Base-by-base conservation (phyloP, 2,329 filamentous ascomycete genomes). In the Talaromyces atroroseus region DNA sequence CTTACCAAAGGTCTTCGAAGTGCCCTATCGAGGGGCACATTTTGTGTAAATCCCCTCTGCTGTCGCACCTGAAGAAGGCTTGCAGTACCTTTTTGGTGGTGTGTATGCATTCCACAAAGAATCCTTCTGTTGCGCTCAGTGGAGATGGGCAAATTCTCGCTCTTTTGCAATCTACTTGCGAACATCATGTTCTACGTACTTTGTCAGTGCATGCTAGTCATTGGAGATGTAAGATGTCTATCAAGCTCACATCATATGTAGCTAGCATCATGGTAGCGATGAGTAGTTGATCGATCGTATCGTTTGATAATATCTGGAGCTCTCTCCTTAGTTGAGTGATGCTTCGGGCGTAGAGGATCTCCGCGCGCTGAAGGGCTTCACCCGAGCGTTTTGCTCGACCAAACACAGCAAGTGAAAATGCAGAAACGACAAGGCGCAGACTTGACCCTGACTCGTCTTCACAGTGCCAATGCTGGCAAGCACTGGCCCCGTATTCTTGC, bases 231-330 rank as follows among this genome's bases (percentile, higher is more conserved):
- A 48, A 20, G 10, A 20, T 18, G 3, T 29, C n/a, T 46, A 44
- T 8, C 2, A 20, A 29, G 29, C 54, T 21, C 16, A 60, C 62
- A 47, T 64, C 61, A 21, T 65, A 66, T 20, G 45, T 60, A 10
- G 40, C 58, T 58, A 66, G 58, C 18, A 66, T 45, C 60, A 64
- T 58, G n/a, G 58, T 64, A 1, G 64, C 58, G 10, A 64, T 57
- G 7, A 66, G 56, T 10, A 65, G 49, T 14, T 61, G 59, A 32
- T 65, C 62, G 21, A 66, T 60, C 10, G 20, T 61, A 38, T 64
- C 58, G 49, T 60, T 58, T 7, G 55, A 58, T 16, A 62, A 34
- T 1, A 36, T 52, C 20, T 46, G 38, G 20, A 66, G 61, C 21
- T 64, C 62, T 16, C 56, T 49, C 21, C 59, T 58, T 3, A 62